A percentile compares a stretch with the other conserved stretches of the same genome.
Conservation (phyloP, 495 filamentous ascomycete genomes). For the Tuber magnatum region DNA sequence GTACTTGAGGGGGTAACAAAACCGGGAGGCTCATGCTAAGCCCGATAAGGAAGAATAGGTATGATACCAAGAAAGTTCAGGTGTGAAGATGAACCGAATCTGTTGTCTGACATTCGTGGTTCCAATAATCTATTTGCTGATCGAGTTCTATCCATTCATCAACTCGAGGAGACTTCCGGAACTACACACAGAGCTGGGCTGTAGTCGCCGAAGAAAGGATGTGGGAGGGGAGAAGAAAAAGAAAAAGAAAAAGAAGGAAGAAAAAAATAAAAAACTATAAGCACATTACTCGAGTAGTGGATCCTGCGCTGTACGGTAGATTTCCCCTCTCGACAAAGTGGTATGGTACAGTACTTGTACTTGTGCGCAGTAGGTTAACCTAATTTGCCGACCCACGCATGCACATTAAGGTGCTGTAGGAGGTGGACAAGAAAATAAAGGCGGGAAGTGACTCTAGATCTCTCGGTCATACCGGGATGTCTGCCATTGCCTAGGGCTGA, state of each 20-base stretch:
- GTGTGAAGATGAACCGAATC: not conserved
- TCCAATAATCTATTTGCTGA: not conserved
- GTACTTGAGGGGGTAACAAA: not conserved
- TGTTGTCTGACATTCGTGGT: not conserved
- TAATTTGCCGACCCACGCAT: not conserved
- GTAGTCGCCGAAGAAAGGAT: not conserved
- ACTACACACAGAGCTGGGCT: not conserved
- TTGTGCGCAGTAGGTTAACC: not conserved
- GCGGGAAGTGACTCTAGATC: not conserved
- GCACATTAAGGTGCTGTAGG: not conserved
- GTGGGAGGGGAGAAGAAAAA: not conserved
- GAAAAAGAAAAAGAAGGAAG: not conserved
- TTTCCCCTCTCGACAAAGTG: not conserved
- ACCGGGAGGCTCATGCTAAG: not conserved
- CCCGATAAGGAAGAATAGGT: not conserved
- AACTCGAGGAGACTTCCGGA: not conserved
- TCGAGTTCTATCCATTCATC: not conserved
- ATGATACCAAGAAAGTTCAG: not conserved
- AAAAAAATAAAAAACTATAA: not conserved
- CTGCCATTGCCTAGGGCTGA: not conserved
- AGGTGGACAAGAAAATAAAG: not conserved
- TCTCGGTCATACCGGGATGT: not conserved
- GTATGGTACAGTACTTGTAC: too few species aligned
- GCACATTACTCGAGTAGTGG: not conserved
- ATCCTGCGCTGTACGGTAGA: not conserved